These are phyloP conservation scores for Ulota crispa DNA, from an alignment of 225 moss, liverwort and hornwort species.

Conservation along the genomic window DNA sequence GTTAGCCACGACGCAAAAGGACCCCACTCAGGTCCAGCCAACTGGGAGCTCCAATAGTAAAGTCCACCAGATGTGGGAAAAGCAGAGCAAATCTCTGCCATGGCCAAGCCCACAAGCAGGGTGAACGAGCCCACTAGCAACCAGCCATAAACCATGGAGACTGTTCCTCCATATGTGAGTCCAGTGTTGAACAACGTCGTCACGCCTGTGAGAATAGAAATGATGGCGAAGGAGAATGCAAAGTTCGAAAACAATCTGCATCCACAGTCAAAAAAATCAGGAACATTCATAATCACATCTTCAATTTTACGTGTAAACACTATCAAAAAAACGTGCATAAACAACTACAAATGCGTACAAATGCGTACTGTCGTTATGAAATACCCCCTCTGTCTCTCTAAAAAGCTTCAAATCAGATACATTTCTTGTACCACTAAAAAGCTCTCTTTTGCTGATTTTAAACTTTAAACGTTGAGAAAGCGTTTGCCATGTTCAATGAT, in stretches of 20 bases:
- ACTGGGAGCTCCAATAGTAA: constrained; percentile 67
- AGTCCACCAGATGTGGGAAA: constrained; percentile 70
- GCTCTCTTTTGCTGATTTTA: too few relatives aligned
- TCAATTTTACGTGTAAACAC: too few relatives aligned
- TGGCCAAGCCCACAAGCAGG: constrained; percentile 68
- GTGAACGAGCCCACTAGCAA: constrained; percentile 64
- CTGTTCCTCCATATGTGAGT: constrained; percentile 77
- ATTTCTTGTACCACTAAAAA: too few relatives aligned
- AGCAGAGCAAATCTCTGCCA: constrained; percentile 80
- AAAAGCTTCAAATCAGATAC: too few relatives aligned
- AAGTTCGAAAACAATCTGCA: constrained; percentile 72
- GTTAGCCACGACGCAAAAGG: constrained; percentile 74
- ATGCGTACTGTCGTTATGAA: too few relatives aligned
- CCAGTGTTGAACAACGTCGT: constrained; percentile 88
- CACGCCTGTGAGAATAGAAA: constrained; percentile 82
- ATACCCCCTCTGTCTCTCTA: too few relatives aligned
- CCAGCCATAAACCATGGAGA: constrained; percentile 92
- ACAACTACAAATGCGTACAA: too few relatives aligned
- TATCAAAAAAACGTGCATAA: too few relatives aligned
- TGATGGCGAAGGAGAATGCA: constrained; percentile 87
- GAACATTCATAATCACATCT: too few relatives aligned
- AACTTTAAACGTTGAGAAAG: too few relatives aligned
- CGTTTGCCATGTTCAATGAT: too few relatives aligned
- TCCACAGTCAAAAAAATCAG: too few relatives aligned
- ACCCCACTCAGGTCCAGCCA: constrained; percentile 57